Percentiles rank a stretch among this genome's conserved stretches.
These are phyloP conservation scores for Heliamphora ciliata DNA, from an alignment of 179 eudicot genomes.

Conservation along the genomic window DNA sequence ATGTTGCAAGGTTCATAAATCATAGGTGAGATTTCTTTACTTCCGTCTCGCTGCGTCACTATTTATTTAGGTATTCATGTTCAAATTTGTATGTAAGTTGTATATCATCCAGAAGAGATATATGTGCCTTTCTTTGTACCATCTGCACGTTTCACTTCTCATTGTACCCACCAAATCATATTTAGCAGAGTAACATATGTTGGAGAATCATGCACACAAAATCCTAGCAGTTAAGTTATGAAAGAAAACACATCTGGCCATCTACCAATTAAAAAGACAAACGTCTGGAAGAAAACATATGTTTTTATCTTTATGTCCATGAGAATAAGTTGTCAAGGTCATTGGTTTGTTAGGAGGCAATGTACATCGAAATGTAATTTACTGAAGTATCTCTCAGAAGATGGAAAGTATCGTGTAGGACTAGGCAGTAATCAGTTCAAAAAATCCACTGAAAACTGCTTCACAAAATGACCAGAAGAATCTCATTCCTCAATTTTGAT, in stretches of 20 bases:
- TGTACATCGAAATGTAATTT: neutral
- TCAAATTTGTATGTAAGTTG: no score
- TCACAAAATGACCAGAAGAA: neutral
- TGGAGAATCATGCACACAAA: neutral
- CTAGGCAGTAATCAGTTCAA: neutral
- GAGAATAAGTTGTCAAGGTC: neutral
- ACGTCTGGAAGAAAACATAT: neutral
- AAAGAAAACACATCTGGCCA: neutral
- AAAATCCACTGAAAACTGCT: neutral
- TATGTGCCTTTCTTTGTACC: neutral
- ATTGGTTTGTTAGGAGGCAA: neutral
- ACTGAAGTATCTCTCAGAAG: neutral
- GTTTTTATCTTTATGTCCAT: neutral
- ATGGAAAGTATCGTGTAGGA: no score
- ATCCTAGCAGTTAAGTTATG: neutral
- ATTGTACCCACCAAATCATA: neutral
- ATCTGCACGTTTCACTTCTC: neutral
- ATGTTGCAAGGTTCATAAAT: constrained; percentile 74
- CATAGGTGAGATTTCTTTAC: constrained; percentile 41
- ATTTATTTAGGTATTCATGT: no score
- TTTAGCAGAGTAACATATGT: neutral
- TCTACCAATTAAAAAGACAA: neutral
- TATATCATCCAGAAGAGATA: neutral
- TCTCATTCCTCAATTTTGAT: neutral
- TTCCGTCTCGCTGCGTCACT: neutral